These are phyloP conservation scores for Cotoneaster glaucophyllus DNA, from an alignment of 306 rosid species.

Conservation along the genomic window DNA sequence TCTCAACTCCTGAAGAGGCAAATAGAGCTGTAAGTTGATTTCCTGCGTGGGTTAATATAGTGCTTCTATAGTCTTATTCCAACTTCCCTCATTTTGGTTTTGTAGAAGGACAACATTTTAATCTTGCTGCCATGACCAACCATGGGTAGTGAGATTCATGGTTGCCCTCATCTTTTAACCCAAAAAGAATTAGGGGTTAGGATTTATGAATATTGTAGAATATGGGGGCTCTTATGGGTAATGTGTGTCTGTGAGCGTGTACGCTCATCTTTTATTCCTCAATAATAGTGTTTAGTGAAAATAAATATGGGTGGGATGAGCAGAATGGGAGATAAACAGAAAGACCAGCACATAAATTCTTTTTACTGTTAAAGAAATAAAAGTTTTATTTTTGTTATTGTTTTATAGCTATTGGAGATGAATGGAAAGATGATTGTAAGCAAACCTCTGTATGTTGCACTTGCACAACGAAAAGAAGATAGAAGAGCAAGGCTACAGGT, in stretches of 20 bases:
- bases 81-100: background rate
- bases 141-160: background rate
- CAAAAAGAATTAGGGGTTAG: background rate
- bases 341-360: background rate
- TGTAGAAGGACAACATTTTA: background rate
- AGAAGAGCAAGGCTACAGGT: conserved; percentile 99
- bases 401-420: conserved; percentile 75
- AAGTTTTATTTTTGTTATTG: background rate
- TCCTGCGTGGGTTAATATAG: background rate
- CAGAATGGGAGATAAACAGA: background rate
- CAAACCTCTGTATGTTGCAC: conserved; percentile 97
- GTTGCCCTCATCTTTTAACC: background rate
- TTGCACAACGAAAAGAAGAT: conserved; percentile 94
- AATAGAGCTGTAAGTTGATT: conserved; percentile 76
- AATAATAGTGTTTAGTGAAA: background rate
- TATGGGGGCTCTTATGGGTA: background rate
- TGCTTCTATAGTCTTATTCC: background rate
- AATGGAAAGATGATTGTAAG: conserved; percentile 84
- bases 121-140: background rate
- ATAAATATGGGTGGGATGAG: background rate
- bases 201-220: background rate
- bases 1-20: conserved; percentile 94
- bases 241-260: background rate
- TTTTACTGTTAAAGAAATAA: background rate
- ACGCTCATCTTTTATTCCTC: background rate